Percentiles rank a stretch among this genome's conserved stretches.
These are phyloP conservation scores for Lecanicillium sp. DNA, from an alignment of 2,329 filamentous ascomycete genomes.

Conservation along the genomic window DNA sequence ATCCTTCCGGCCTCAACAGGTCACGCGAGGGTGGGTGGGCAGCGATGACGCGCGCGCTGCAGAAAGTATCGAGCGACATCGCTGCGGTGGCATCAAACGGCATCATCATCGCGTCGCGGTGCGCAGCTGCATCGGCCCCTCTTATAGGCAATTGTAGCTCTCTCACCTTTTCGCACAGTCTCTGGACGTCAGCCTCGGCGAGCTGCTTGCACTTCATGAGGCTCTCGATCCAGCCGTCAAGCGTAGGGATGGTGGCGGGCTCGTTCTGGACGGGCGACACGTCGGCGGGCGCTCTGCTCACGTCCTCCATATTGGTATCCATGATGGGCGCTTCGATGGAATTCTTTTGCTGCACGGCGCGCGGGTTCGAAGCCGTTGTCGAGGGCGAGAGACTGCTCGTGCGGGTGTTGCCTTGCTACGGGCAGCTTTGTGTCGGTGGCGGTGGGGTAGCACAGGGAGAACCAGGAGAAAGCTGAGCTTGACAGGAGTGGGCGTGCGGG, in stretches of 20 bases:
- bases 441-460: slow-evolving; percentile 8
- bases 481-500: neutral
- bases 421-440: slow-evolving; percentile 6
- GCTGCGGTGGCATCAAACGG: slow-evolving; percentile 5
- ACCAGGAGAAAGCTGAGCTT: slow-evolving; percentile 1
- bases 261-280: slow-evolving; percentile 66
- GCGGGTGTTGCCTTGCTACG: slow-evolving; percentile 5
- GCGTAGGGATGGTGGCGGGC: slow-evolving; percentile 80
- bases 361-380: slow-evolving; percentile 7
- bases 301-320: slow-evolving; percentile 99
- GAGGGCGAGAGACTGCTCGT: slow-evolving; percentile 8
- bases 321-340: slow-evolving; percentile 37
- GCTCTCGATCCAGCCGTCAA: slow-evolving; percentile 98
- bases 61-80: slow-evolving; percentile 11
- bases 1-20: slow-evolving; percentile 7
- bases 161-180: slow-evolving; percentile 90
- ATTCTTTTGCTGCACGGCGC: too few relatives aligned
- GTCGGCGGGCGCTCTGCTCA: slow-evolving; percentile 75
- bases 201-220: slow-evolving; percentile 99
- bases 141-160: neutral
- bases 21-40: slow-evolving; percentile 22
- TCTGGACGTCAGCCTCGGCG: slow-evolving; percentile 86
- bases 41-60: slow-evolving; percentile 8
- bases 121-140: neutral
- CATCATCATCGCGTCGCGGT: slow-evolving; percentile 2